Evolutionary conservation across 1,139 yeast genomes (phyloP).

Genomic region (Blastobotrys elegans): DNA sequence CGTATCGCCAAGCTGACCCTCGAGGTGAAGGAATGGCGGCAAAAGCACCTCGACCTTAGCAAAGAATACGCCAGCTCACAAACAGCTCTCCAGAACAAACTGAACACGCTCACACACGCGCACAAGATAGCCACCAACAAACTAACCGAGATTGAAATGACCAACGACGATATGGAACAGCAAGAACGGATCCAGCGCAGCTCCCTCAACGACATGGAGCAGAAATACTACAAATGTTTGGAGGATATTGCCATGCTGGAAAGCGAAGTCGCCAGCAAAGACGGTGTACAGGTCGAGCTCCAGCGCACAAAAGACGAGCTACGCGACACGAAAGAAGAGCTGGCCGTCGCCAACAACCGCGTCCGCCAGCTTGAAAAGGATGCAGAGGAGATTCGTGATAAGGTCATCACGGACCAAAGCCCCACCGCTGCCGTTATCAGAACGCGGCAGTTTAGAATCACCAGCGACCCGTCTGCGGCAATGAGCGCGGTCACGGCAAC

Average conservation of each 20-base stretch:
- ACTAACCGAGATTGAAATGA: slow-evolving; percentile 38
- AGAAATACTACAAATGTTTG: slow-evolving; percentile 29
- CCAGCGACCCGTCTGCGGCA: slow-evolving; percentile 16
- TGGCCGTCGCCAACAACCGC: slow-evolving; percentile 22
- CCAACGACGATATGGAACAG: slow-evolving; percentile 38
- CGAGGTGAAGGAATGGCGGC: slow-evolving; percentile 28
- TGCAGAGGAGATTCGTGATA: slow-evolving; percentile 5
- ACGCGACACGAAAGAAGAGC: slow-evolving; percentile 33
- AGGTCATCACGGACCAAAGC: not conserved
- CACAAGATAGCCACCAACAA: slow-evolving; percentile 27
- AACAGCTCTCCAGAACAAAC: slow-evolving; percentile 28
- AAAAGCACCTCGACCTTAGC: slow-evolving; percentile 25
- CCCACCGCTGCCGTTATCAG: slow-evolving; percentile 9
- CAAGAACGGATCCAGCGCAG: slow-evolving; percentile 32
- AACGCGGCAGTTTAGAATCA: slow-evolving; percentile 10
- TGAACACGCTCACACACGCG: slow-evolving; percentile 27
- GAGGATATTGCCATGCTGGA: slow-evolving; percentile 36
- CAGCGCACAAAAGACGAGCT: slow-evolving; percentile 36
- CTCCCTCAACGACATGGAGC: slow-evolving; percentile 32
- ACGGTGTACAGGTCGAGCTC: slow-evolving; percentile 28
- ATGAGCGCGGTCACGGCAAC: slow-evolving; percentile 14
- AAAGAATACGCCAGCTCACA: slow-evolving; percentile 30
- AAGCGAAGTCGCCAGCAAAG: slow-evolving; percentile 31
- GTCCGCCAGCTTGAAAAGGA: slow-evolving; percentile 12
- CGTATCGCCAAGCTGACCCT: slow-evolving; percentile 23